These are phyloP conservation scores for Coleophoma cylindrospora DNA, from an alignment of 2,329 filamentous ascomycete genomes.

Conservation along the genomic window DNA sequence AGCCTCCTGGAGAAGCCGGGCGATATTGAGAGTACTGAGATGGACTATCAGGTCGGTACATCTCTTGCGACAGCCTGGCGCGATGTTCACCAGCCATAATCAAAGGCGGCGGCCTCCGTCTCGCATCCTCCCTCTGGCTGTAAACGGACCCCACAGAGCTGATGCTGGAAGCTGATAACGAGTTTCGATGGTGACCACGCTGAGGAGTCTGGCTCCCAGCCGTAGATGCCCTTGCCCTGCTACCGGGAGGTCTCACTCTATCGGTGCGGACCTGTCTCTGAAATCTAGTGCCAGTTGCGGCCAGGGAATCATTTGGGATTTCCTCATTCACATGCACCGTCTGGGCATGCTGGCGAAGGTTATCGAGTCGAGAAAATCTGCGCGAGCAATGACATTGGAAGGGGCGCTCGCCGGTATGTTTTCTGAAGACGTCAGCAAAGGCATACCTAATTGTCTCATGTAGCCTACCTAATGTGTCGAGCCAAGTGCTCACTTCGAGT, in stretches of 20 bases:
- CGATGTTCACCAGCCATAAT: slow-evolving; percentile 75
- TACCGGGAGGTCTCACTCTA: slow-evolving; percentile 67
- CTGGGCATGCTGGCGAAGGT: slow-evolving; percentile 92
- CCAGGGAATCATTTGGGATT: slow-evolving; percentile 88
- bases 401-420: slow-evolving; percentile 94
- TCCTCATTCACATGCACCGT: slow-evolving; percentile 98
- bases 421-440: slow-evolving; percentile 46
- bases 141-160: slow-evolving; percentile 59
- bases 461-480: slow-evolving; percentile 76
- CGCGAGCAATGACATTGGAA: slow-evolving; percentile 95
- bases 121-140: slow-evolving; percentile 49
- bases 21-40: slow-evolving; percentile 58
- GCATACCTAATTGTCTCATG: slow-evolving; percentile 16
- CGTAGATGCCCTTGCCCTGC: slow-evolving; percentile 72
- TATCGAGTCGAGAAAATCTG: slow-evolving; percentile 90
- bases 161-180: slow-evolving; percentile 82
- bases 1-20: slow-evolving; percentile 65
- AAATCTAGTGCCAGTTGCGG: slow-evolving; percentile 86
- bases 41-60: slow-evolving; percentile 49
- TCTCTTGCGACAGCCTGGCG: slow-evolving; percentile 62
- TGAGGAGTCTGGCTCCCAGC: slow-evolving; percentile 67
- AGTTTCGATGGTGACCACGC: slow-evolving; percentile 77
- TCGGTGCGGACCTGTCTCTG: slow-evolving; percentile 90
- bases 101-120: slow-evolving; percentile 73
- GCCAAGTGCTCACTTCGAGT: slow-evolving; percentile 94